Base-by-base conservation (phyloP, 345 rosid species). In the Euphorbia pulcherrima region DNA sequence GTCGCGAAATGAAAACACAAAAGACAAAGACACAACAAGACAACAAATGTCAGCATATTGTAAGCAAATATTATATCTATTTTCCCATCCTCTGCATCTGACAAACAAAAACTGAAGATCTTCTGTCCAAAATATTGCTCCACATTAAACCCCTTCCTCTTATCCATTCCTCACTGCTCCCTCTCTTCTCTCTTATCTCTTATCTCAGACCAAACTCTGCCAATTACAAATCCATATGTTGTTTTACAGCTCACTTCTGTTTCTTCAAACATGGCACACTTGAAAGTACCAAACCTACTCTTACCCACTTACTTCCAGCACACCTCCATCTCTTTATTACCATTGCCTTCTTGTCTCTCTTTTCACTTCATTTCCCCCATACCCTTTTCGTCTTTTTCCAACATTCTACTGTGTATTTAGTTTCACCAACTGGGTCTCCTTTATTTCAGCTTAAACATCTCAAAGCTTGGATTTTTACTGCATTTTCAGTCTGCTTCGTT, bases 231-330 rank as follows among this genome's bases (percentile, higher is more conserved):
- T 71, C 78, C 73, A 47, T 57, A 64, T 75, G 74, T 79, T 70
- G 65, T 69, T 70, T 78, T 75, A 76, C 89, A 84, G 89, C 86
- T 83, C 81, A 77, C 73, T 70, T 53, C 62, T 72, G 77, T 74
- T 71, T 62, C 75, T 79, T 75, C 46, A 65, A 65, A 72, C 65
- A 78, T 79, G 86, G 73, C 78, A 77, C 69, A 60, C 47, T 48
- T 74, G 68, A 71, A 60, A 72, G 70, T 67, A 46, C 68, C 75
- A 74, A 75, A 63, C 71, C 50, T 41, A 54, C 69, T 75, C 56
- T 67, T 70, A n/a, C 68, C 77, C 79, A 80, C 84, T 76, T 87
- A 83, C 92, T 83, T 82, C 82, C 86, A 79, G 83, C 85, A 73
- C 48, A 51, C 68, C 74, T 73, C 71, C 76, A 73, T 60, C 82